These are phyloP conservation scores for Flaveria trinervia DNA, from an alignment of 129 eudicot species.

Conservation along the genomic window DNA sequence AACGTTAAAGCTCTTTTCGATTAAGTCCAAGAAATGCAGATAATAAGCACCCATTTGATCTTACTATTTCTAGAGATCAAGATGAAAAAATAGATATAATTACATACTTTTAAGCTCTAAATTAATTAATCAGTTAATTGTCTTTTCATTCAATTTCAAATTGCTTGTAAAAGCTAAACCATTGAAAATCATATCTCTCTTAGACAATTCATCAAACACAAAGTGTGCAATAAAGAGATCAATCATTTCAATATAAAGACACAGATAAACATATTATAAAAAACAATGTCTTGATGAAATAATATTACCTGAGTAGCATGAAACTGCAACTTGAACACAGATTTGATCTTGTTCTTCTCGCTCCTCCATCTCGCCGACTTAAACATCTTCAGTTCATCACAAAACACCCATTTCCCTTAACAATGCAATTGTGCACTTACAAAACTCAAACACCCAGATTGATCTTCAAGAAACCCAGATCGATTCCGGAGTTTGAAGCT, in stretches of 20 bases:
- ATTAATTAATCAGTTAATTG: not conserved
- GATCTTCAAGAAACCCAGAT: constrained; percentile 20
- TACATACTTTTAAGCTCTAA: not conserved
- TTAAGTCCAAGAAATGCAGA: constrained; percentile 10
- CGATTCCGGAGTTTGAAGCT: constrained; percentile 11
- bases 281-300: not conserved
- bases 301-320: constrained; percentile 77
- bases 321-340: constrained; percentile 75
- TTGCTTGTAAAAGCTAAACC: constrained; percentile 18
- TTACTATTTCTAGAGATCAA: constrained; percentile 23
- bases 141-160: not conserved
- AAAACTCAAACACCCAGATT: too few relatives aligned
- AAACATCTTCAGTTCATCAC: constrained; percentile 48
- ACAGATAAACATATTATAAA: not conserved
- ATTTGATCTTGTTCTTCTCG: constrained; percentile 89
- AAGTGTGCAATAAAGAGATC: constrained; percentile 23
- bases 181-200: constrained; percentile 6
- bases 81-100: constrained; percentile 2
- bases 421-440: not conserved
- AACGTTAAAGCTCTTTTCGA: not conserved
- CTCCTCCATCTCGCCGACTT: constrained; percentile 88
- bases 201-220: constrained; percentile 31
- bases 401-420: constrained; percentile 20
- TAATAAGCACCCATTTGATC: constrained; percentile 11
- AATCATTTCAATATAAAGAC: constrained; percentile 23